Percentiles rank a stretch among this genome's conserved stretches.
phyloP scores from a whole-genome alignment of 2,329 filamentous ascomycete genomes.

The Aureobasidium sp. region DNA sequence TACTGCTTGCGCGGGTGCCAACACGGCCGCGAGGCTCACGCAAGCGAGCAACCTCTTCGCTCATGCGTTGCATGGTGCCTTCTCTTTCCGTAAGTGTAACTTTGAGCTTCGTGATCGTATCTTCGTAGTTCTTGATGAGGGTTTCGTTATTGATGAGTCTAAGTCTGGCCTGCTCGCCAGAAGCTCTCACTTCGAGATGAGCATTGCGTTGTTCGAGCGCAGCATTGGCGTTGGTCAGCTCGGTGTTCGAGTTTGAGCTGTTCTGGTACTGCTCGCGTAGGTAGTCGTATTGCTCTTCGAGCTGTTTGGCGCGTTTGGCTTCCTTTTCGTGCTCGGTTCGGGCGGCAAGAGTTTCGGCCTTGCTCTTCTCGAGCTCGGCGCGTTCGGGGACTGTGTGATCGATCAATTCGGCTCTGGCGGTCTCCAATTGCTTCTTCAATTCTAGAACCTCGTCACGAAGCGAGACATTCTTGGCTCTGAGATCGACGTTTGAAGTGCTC shows the following conservation, averaged over 20 bases:
- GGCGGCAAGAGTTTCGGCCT: slow-evolving; percentile 17
- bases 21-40: slow-evolving; percentile 29
- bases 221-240: slow-evolving; percentile 42
- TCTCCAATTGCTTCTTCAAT: slow-evolving; percentile 26
- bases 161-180: slow-evolving; percentile 24
- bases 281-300: slow-evolving; percentile 50
- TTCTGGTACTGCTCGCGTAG: slow-evolving; percentile 53
- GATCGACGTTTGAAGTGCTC: not conserved
- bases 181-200: slow-evolving; percentile 22
- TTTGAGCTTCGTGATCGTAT: slow-evolving; percentile 26
- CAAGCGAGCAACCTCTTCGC: slow-evolving; percentile 30
- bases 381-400: slow-evolving; percentile 28
- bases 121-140: slow-evolving; percentile 18
- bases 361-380: slow-evolving; percentile 26
- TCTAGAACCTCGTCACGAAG: slow-evolving; percentile 24
- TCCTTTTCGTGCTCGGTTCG: slow-evolving; percentile 22
- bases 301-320: slow-evolving; percentile 26
- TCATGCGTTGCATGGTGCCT: slow-evolving; percentile 25
- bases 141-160: slow-evolving; percentile 23
- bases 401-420: slow-evolving; percentile 23
- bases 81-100: slow-evolving; percentile 24
- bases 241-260: slow-evolving; percentile 43
- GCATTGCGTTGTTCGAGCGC: slow-evolving; percentile 36
- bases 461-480: not conserved
- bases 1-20: slow-evolving; percentile 30